Evolutionary conservation across 2,329 filamentous ascomycete species (phyloP).

Genomic region (Nectriaceae sp.): DNA sequence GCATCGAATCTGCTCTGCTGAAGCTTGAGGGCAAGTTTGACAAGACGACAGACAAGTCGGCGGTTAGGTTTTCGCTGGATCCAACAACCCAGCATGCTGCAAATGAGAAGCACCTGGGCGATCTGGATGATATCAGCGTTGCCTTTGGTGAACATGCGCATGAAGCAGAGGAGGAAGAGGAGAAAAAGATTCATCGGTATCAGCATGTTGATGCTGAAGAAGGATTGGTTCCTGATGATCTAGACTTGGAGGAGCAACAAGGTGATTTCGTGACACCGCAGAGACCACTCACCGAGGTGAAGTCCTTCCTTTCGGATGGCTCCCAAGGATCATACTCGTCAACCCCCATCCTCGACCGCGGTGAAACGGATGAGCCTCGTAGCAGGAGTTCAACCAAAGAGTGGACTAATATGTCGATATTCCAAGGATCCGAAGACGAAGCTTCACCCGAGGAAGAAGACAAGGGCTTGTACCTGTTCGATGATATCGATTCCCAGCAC

Average conservation of each 20-base stretch:
- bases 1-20: conserved; percentile 86
- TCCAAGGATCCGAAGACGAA: conserved; percentile 50
- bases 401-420: conserved; percentile 58
- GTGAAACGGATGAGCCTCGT: conserved; percentile 52
- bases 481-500: conserved; percentile 32
- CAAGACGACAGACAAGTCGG: conserved; percentile 45
- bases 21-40: conserved; percentile 90
- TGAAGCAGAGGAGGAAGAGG: conserved; percentile 31
- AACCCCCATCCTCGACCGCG: conserved; percentile 74
- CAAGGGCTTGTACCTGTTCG: conserved; percentile 16
- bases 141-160: conserved; percentile 27
- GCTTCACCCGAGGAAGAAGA: conserved; percentile 25
- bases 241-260: conserved; percentile 11
- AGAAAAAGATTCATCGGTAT: conserved; percentile 49
- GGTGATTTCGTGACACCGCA: conserved; percentile 23
- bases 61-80: too few species aligned
- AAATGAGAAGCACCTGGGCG: too few species aligned
- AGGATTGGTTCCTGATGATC: conserved; percentile 28
- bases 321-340: conserved; percentile 77
- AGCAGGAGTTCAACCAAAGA: conserved; percentile 43
- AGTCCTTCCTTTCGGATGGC: conserved; percentile 57
- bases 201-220: conserved; percentile 47
- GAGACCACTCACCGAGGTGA: conserved; percentile 36
- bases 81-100: too few species aligned
- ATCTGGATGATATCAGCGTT: conserved; percentile 17